These are phyloP conservation scores for Penicillium pulvis DNA, from an alignment of 495 filamentous ascomycete species.

Conservation along the genomic window DNA sequence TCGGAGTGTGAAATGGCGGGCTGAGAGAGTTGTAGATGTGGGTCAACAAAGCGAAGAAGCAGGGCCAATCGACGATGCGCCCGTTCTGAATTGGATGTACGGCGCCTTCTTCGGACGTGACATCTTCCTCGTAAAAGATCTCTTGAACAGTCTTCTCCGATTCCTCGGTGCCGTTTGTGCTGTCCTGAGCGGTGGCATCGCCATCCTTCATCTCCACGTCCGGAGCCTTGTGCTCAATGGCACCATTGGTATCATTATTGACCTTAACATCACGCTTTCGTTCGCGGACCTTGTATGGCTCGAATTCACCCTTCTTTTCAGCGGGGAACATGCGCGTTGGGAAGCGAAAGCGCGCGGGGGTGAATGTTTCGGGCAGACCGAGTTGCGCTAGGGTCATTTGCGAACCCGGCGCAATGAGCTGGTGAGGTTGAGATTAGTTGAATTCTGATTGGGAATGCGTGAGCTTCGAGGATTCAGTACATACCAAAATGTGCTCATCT, in stretches of 20 bases:
- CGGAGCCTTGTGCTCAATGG: slow-evolving; percentile 37
- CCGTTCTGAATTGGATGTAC: slow-evolving; percentile 84
- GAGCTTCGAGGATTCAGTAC: slow-evolving; percentile 14
- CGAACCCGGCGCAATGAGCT: slow-evolving; percentile 94
- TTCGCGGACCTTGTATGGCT: slow-evolving; percentile 79
- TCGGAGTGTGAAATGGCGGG: slow-evolving; percentile 89
- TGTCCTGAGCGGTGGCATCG: slow-evolving; percentile 20
- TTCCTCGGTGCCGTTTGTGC: slow-evolving; percentile 17
- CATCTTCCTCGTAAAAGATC: slow-evolving; percentile 80
- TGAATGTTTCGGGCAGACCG: slow-evolving; percentile 87
- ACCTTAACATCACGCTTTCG: slow-evolving; percentile 57
- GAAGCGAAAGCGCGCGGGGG: slow-evolving; percentile 77
- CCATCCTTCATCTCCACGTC: slow-evolving; percentile 53
- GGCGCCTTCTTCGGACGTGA: slow-evolving; percentile 82
- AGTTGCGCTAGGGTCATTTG: slow-evolving; percentile 92
- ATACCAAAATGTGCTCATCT: slow-evolving; percentile 75
- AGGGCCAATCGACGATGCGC: slow-evolving; percentile 83
- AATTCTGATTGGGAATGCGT: slow-evolving; percentile 3
- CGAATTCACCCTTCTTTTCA: slow-evolving; percentile 75
- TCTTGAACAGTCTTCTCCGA: slow-evolving; percentile 42
- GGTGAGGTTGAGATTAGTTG: slow-evolving; percentile 10
- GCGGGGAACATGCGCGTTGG: slow-evolving; percentile 92
- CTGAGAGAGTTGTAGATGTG: slow-evolving; percentile 86
- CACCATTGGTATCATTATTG: slow-evolving; percentile 34
- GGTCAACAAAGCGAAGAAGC: slow-evolving; percentile 86